These are phyloP conservation scores for Colletotrichum destructivum DNA, from an alignment of 2,329 filamentous ascomycete genomes.

Conservation along the genomic window DNA sequence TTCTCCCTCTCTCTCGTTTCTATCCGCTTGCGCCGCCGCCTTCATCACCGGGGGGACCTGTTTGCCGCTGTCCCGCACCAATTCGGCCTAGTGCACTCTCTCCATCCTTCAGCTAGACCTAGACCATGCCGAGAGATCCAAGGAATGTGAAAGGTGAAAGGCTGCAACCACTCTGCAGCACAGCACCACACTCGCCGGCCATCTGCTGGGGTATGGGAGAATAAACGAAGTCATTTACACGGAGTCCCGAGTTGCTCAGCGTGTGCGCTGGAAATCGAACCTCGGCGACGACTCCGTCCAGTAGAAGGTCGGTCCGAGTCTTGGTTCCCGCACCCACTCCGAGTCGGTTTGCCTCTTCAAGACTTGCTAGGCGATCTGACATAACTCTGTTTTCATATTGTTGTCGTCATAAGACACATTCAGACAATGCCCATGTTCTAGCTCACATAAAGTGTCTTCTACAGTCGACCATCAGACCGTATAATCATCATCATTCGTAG, in stretches of 20 bases:
- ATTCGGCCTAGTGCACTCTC: slow-evolving; percentile 28
- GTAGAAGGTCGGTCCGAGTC: slow-evolving; percentile 1
- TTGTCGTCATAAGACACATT: not conserved
- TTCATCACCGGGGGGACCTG: not conserved
- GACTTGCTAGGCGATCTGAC: not conserved
- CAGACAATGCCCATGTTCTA: not conserved
- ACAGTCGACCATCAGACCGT: too few relatives aligned
- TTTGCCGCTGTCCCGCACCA: slow-evolving; percentile 26
- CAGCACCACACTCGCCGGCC: not conserved
- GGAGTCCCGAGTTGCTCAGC: not conserved
- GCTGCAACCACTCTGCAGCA: slow-evolving; percentile 14
- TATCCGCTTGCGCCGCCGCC: not conserved
- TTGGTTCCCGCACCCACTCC: not conserved
- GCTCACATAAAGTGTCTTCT: too few relatives aligned
- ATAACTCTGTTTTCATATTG: not conserved
- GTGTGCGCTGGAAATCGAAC: not conserved
- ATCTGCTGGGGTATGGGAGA: not conserved
- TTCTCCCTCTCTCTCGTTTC: not conserved
- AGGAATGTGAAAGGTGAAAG: slow-evolving; percentile 10
- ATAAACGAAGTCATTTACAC: not conserved
- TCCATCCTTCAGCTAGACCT: not conserved
- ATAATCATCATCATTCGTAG: slow-evolving; percentile 14
- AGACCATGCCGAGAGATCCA: slow-evolving; percentile 16
- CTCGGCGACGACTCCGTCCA: slow-evolving; percentile 24
- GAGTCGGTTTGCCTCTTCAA: slow-evolving; percentile 13